Base-by-base conservation (phyloP, 768 basidiomycete species). In the Termitomyces sp. region DNA sequence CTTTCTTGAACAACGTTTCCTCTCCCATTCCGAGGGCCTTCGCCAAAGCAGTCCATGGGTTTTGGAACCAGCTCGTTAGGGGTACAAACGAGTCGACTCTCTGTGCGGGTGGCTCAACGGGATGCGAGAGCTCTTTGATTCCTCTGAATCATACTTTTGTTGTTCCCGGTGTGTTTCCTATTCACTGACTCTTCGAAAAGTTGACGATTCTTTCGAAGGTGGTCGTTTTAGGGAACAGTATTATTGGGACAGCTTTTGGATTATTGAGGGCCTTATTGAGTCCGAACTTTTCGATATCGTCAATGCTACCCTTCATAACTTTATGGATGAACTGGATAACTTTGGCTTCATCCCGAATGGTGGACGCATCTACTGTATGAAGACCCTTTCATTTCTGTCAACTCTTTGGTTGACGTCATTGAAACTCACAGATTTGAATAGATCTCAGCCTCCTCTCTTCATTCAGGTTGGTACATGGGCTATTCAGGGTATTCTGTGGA, bases 281-380 rank as follows among this genome's bases (percentile, higher is more conserved):
- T 93, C 91, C 2, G 82, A 89, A 62, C 79, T 97, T 13, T 87
- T 83, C 64, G 77, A 77, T 56, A 78, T 91, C 55, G 89, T 82
- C 57, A 90, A 91, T 62, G 84, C 78, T 11, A 91, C 93, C 0
- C 75, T 97, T 36, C 85, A 91, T 62, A 96, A 97, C 74, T 97
- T 98, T 68, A 95, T 97, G 93, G 95, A 98, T 66, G 88, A 96
- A 68, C 76, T 98, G 47, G 84, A 89, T 42, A 68, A 69, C 24
- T 84, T 91, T 65, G 95, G 95, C 0, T 98, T 97, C 75, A 88
- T 98, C 61, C 95, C 95, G 1, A 98, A 97, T 66, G 95, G 95
- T 7, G 95, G 93, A 4, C 81, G 94, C 11, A 93, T 90, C 53
- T 97, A 97, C 67, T 97, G 88, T 88, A 65, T 51, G 72, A 57